Conservation (phyloP, 164 flowering plant species). For the Liquidambar formosana region DNA sequence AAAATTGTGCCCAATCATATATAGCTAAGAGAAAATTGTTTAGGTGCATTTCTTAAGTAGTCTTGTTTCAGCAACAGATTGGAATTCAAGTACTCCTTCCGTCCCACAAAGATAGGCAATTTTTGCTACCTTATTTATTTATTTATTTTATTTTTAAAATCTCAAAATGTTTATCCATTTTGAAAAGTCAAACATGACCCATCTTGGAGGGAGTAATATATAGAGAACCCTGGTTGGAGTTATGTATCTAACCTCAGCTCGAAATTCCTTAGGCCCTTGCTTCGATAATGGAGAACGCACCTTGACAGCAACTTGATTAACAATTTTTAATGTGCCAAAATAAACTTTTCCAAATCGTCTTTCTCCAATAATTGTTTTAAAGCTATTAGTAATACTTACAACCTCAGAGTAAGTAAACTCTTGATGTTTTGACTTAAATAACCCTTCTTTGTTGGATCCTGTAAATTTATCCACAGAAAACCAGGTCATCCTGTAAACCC, state of each 20-base stretch:
- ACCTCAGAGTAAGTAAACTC: constrained; percentile 20
- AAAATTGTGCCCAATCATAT: not conserved
- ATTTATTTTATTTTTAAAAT: too few species aligned
- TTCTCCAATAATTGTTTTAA: constrained; percentile 17
- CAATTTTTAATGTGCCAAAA: constrained; percentile 19
- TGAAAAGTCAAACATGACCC: too few species aligned
- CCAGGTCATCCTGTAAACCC: too few species aligned
- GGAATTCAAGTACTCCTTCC: not conserved
- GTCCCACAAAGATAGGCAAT: too few species aligned
- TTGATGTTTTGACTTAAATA: constrained; percentile 4
- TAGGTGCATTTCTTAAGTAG: not conserved
- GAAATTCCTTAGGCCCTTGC: constrained; percentile 31
- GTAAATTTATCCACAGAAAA: not conserved
- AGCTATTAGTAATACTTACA: constrained; percentile 17
- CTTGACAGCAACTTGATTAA: constrained; percentile 35
- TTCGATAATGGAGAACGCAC: constrained; percentile 21
- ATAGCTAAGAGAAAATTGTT: not conserved
- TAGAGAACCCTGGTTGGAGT: not conserved
- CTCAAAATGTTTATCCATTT: too few species aligned
- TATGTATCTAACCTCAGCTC: constrained; percentile 20
- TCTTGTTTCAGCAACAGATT: not conserved
- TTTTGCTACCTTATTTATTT: too few species aligned
- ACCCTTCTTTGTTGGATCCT: not conserved
- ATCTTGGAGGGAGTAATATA: too few species aligned
- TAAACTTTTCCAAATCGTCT: constrained; percentile 39